Percentiles rank a stretch among this genome's conserved stretches.
Evolutionary conservation across 192 early-diverging fungal species (phyloP).

Genomic region (Diversispora eburnea): DNA sequence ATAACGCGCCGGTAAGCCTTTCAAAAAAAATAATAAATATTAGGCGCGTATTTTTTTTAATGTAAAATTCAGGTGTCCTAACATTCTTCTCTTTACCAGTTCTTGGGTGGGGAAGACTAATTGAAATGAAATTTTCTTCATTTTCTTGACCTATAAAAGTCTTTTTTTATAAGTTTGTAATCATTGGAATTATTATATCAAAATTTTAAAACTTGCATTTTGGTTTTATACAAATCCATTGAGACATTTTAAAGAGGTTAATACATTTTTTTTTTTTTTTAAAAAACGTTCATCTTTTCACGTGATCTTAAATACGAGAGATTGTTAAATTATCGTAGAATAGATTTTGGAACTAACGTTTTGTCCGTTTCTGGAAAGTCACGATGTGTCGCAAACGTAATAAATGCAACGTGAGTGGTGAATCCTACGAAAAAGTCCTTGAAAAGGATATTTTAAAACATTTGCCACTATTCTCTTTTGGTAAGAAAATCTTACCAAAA

Average conservation of each 20-base stretch:
- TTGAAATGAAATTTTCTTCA: slow-evolving; percentile 20
- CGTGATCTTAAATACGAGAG: too few species aligned
- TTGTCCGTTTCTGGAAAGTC: too few species aligned
- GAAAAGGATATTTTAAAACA: too few species aligned
- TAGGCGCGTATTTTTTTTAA: not conserved
- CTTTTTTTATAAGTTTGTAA: not conserved
- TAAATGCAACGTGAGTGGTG: too few species aligned
- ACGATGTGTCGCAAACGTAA: too few species aligned
- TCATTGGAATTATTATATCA: not conserved
- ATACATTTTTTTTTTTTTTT: not conserved
- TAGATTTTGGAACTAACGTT: too few species aligned
- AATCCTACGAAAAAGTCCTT: too few species aligned
- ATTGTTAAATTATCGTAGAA: too few species aligned
- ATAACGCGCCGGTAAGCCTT: slow-evolving; percentile 42
- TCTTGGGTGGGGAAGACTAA: slow-evolving; percentile 39
- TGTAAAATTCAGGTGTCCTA: not conserved
- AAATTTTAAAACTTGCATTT: not conserved
- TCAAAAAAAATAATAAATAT: not conserved
- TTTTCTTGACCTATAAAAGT: slow-evolving; percentile 3
- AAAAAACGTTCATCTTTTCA: too few species aligned
- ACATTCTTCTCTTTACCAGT: slow-evolving; percentile 32
- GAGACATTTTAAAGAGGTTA: not conserved
- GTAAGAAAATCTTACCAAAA: too few species aligned
- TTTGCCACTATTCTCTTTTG: too few species aligned
- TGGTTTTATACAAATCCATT: slow-evolving; percentile 6